Evolutionary conservation across 164 flowering plant species (phyloP).

Genomic region (Magnolia sinica): DNA sequence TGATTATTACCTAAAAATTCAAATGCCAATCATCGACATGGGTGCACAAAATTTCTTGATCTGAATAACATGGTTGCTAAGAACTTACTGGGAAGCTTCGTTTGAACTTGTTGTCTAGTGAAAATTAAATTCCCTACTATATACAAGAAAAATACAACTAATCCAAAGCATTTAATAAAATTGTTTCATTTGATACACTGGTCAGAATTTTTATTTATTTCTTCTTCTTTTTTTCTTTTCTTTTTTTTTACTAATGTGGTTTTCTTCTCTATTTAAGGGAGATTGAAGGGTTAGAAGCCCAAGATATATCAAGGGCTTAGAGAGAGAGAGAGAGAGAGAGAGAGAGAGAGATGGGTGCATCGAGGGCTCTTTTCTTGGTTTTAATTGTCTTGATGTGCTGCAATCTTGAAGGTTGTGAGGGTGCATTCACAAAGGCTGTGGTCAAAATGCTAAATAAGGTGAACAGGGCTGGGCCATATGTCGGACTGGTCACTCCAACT

Average conservation of each 20-base stretch:
- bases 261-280: background rate
- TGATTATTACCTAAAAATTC: too few relatives aligned
- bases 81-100: too few relatives aligned
- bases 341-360: background rate
- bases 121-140: too few relatives aligned
- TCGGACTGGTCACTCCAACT: slow-evolving; percentile 57
- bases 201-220: background rate
- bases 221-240: too few relatives aligned
- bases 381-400: background rate
- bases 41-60: too few relatives aligned
- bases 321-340: background rate
- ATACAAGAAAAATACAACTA: too few relatives aligned
- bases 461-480: slow-evolving; percentile 48
- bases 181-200: background rate
- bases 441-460: slow-evolving; percentile 19
- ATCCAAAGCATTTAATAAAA: too few relatives aligned
- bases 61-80: too few relatives aligned
- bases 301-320: background rate
- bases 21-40: too few relatives aligned
- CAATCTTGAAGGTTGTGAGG: background rate
- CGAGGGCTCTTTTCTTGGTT: background rate
- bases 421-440: slow-evolving; percentile 4
- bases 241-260: background rate
- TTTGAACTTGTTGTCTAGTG: too few relatives aligned
- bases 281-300: background rate